phyloP scores from a whole-genome alignment of 768 basidiomycete genomes.

The Kwoniella mangroviensis region DNA sequence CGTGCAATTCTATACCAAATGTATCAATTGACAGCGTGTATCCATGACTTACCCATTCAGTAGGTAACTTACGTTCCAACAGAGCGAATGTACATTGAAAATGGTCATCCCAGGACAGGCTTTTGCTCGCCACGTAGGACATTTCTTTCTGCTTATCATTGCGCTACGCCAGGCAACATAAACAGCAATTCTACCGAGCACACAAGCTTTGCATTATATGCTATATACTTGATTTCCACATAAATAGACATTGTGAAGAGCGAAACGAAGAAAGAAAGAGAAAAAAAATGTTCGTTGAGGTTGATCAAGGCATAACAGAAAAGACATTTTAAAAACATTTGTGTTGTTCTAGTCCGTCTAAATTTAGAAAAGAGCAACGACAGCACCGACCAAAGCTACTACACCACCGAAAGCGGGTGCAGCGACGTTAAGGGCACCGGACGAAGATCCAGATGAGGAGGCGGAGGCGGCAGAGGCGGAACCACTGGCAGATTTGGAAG shows the following conservation, averaged over 20 bases:
- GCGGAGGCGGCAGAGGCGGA: conserved; percentile 9
- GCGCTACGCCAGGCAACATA: too few relatives aligned
- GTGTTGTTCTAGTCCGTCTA: background rate
- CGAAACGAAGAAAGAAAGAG: background rate
- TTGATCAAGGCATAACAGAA: background rate
- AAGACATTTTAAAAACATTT: background rate
- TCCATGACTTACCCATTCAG: too few relatives aligned
- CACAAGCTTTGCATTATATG: conserved; percentile 1
- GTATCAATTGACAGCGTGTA: too few relatives aligned
- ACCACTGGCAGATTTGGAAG: conserved; percentile 11
- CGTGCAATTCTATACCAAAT: too few relatives aligned
- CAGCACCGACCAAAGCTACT: conserved; percentile 23
- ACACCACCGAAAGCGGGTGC: conserved; percentile 32
- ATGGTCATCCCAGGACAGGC: too few relatives aligned
- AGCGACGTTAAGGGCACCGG: conserved; percentile 21
- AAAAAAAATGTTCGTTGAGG: conserved; percentile 3
- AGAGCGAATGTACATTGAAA: too few relatives aligned
- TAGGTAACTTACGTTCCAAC: too few relatives aligned
- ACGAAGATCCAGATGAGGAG: conserved; percentile 11
- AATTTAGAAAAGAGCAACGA: conserved; percentile 24
- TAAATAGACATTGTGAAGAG: conserved; percentile 6
- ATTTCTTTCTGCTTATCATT: too few relatives aligned
- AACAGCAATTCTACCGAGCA: background rate
- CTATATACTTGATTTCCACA: background rate
- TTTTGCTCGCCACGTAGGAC: too few relatives aligned